A percentile compares a stretch with the other conserved stretches of the same genome.
Evolutionary conservation across 208 protist genomes (phyloP).

Genomic region (Wallacemonas sp.): DNA sequence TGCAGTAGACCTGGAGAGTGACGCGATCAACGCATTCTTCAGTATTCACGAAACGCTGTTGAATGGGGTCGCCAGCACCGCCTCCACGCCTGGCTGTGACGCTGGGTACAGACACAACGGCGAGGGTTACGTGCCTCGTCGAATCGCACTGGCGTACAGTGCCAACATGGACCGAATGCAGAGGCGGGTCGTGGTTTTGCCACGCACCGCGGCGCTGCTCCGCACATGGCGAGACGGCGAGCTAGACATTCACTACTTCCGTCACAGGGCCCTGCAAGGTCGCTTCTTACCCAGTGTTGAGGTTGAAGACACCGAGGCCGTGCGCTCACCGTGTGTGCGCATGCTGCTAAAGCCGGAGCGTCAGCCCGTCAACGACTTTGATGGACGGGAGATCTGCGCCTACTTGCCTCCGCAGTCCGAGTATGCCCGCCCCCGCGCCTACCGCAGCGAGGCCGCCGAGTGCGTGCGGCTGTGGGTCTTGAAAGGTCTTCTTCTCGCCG

Average conservation of each 20-base stretch:
- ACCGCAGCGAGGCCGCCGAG: constrained; percentile 72
- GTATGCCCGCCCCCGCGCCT: constrained; percentile 52
- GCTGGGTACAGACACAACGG: background rate
- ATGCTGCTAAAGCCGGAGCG: constrained; percentile 57
- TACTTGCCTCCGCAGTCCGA: constrained; percentile 43
- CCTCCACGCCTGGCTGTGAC: background rate
- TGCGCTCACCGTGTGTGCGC: constrained; percentile 44
- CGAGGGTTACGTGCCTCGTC: background rate
- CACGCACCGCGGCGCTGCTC: constrained; percentile 40
- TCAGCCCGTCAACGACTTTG: constrained; percentile 25
- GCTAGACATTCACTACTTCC: constrained; percentile 51
- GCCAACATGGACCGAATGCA: constrained; percentile 43
- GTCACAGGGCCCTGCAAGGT: constrained; percentile 12
- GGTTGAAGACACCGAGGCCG: constrained; percentile 22
- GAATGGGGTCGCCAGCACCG: constrained; percentile 9
- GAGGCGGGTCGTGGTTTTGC: constrained; percentile 48
- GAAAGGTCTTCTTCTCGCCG: constrained; percentile 70
- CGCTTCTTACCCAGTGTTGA: background rate
- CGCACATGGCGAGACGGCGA: constrained; percentile 59
- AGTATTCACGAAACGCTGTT: constrained; percentile 25
- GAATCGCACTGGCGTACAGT: constrained; percentile 16
- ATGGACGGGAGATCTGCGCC: constrained; percentile 45
- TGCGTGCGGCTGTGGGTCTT: constrained; percentile 76
- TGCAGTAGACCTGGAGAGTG: constrained; percentile 11
- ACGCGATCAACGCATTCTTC: constrained; percentile 40